phyloP scores from a whole-genome alignment of 495 filamentous ascomycete species.

The Talaromyces trachyspermus region DNA sequence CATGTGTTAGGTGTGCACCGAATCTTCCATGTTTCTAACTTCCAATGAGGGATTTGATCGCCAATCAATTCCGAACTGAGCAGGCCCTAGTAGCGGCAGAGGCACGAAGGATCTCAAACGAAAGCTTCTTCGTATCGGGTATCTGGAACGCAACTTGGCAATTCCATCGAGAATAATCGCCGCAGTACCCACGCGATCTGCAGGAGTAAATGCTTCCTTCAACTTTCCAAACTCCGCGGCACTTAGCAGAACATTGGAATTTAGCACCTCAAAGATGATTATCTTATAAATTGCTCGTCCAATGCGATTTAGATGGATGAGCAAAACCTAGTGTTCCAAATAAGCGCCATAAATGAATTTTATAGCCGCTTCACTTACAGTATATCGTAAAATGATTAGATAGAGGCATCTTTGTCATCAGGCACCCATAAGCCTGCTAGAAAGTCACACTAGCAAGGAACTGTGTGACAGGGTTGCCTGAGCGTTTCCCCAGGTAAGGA shows the following conservation, averaged over 20 bases:
- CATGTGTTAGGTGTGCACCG: no score
- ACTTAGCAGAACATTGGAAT: neutral
- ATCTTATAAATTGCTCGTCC: neutral
- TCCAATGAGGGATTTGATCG: no score
- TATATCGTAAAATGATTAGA: neutral
- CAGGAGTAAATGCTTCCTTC: neutral
- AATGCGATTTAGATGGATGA: neutral
- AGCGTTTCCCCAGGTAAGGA: neutral
- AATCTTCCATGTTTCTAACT: no score
- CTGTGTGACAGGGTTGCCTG: neutral
- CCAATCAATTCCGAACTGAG: no score
- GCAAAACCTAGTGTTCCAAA: neutral
- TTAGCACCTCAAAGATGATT: neutral
- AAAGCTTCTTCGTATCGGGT: neutral
- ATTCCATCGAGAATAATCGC: neutral
- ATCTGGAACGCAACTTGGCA: neutral
- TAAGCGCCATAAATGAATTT: neutral
- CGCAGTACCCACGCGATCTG: neutral
- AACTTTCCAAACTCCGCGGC: neutral
- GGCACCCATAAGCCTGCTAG: neutral
- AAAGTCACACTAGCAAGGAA: neutral
- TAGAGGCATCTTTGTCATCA: neutral
- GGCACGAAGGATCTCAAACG: no score
- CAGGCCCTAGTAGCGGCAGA: no score
- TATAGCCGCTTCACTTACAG: neutral